Evolutionary conservation across 345 rosid genomes (phyloP).

Genomic region (Raphanus sativus): DNA sequence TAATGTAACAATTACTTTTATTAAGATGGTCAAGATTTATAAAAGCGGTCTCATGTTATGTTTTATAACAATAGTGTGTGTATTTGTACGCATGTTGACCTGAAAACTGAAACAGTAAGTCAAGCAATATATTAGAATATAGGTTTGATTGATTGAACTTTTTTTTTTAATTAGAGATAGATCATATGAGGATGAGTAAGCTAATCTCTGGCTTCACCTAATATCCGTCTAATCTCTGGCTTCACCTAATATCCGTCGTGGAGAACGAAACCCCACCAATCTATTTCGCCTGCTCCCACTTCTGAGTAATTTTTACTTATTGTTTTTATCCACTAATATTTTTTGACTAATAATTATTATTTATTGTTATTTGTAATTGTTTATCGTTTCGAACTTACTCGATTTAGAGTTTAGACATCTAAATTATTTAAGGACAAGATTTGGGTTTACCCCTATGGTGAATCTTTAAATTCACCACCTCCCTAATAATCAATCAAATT

Average conservation of each 20-base stretch:
- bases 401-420: background rate
- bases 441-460: too few species aligned
- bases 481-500: too few species aligned
- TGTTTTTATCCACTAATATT: background rate
- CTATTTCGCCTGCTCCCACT: slow-evolving; percentile 34
- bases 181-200: too few species aligned
- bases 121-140: background rate
- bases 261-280: slow-evolving; percentile 24
- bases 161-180: too few species aligned
- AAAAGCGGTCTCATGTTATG: background rate
- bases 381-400: background rate
- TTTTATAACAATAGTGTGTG: background rate
- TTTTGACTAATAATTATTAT: background rate
- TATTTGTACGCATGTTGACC: background rate
- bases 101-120: background rate
- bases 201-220: too few species aligned
- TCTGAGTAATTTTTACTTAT: background rate
- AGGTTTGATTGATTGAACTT: background rate
- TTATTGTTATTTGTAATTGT: slow-evolving; percentile 3
- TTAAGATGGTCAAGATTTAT: background rate
- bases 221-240: background rate
- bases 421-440: too few species aligned
- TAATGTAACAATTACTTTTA: background rate
- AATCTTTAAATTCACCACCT: too few species aligned
- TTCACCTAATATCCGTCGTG: slow-evolving; percentile 31